phyloP scores from a whole-genome alignment of 2,329 filamentous ascomycete species.

The Epichloe bromicola region DNA sequence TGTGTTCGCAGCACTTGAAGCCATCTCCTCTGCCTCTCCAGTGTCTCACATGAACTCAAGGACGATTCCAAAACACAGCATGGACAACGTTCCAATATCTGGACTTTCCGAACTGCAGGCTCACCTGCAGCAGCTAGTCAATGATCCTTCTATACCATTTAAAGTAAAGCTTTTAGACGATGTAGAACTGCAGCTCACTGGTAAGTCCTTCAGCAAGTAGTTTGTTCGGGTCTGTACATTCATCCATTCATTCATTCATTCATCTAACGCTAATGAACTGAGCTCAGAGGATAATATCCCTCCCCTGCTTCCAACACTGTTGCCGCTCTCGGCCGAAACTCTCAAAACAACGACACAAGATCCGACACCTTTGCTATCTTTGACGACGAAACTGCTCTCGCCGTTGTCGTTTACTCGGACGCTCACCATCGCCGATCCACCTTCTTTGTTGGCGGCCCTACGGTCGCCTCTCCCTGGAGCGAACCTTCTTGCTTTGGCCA shows the following conservation, averaged over 20 bases:
- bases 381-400: slow-evolving; percentile 42
- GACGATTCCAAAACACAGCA: slow-evolving; percentile 24
- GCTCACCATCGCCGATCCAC: slow-evolving; percentile 37
- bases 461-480: slow-evolving; percentile 40
- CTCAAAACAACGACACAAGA: slow-evolving; percentile 38
- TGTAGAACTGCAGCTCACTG: slow-evolving; percentile 45
- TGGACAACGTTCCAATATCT: slow-evolving; percentile 32
- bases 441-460: slow-evolving; percentile 38
- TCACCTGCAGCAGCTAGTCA: slow-evolving; percentile 39
- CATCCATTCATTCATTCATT: neutral
- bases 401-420: slow-evolving; percentile 39
- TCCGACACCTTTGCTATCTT: slow-evolving; percentile 35
- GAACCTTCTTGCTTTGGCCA: slow-evolving; percentile 42
- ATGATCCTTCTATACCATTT: slow-evolving; percentile 28
- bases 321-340: slow-evolving; percentile 40
- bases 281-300: slow-evolving; percentile 36
- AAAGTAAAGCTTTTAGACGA: slow-evolving; percentile 42
- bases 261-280: neutral
- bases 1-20: too few species aligned
- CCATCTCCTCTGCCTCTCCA: neutral
- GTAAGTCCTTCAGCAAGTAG: slow-evolving; percentile 16
- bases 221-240: neutral
- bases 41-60: slow-evolving; percentile 15
- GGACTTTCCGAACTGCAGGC: slow-evolving; percentile 40
- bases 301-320: slow-evolving; percentile 36